Percentiles rank a stretch among this genome's conserved stretches.
These are phyloP conservation scores for Backusella australiensis DNA, from an alignment of 192 early-diverging fungal genomes.

Conservation along the genomic window DNA sequence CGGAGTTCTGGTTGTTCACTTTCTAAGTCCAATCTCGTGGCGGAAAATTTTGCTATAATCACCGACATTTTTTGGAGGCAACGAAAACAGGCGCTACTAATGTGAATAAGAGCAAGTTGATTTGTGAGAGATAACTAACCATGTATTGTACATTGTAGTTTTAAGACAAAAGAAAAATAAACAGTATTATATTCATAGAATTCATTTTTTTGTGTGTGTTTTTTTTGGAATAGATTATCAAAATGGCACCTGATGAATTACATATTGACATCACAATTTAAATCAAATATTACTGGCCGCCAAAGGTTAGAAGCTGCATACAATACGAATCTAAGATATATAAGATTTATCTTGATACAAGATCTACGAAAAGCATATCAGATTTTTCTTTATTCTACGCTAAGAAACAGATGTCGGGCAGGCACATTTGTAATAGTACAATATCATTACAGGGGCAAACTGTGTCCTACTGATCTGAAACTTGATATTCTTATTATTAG, in stretches of 20 bases:
- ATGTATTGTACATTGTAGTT: not conserved
- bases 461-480: not conserved
- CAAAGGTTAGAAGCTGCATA: not conserved
- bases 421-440: not conserved
- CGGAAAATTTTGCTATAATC: conserved; percentile 2
- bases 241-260: not conserved
- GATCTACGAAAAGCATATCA: not conserved
- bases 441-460: not conserved
- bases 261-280: not conserved
- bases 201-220: not conserved
- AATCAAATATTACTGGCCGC: not conserved
- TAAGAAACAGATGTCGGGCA: not conserved
- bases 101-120: not conserved
- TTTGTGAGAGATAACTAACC: not conserved
- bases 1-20: not conserved
- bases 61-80: not conserved
- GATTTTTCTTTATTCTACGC: not conserved
- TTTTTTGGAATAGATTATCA: not conserved
- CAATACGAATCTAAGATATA: not conserved
- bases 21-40: not conserved
- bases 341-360: not conserved
- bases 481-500: not conserved
- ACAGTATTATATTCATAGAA: not conserved
- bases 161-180: not conserved
- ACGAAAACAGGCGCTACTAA: not conserved